phyloP scores from a whole-genome alignment of 1,139 yeast genomes.

The Blastobotrys apis region DNA sequence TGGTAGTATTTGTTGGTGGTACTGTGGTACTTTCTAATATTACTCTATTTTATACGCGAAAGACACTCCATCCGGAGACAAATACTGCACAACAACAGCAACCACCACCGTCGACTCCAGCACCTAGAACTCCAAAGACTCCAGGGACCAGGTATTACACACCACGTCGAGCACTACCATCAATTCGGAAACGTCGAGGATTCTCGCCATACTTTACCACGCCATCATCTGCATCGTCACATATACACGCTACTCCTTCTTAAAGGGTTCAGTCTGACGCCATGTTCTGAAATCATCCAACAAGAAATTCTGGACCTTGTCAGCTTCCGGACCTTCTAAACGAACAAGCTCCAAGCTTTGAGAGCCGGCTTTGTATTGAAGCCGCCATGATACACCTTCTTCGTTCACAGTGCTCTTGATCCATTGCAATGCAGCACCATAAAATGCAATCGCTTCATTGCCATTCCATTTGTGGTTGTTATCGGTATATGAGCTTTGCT shows the following conservation, averaged over 20 bases:
- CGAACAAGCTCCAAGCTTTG: conserved; percentile 43
- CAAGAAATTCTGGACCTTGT: conserved; percentile 40
- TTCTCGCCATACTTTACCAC: conserved; percentile 1
- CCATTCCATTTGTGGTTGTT: conserved; percentile 51
- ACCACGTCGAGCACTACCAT: conserved; percentile 1
- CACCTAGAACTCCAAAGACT: conserved; percentile 2
- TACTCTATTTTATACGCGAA: conserved; percentile 11
- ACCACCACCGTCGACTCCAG: conserved; percentile 1
- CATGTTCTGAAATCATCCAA: conserved; percentile 56
- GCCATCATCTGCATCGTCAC: not conserved
- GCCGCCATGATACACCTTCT: conserved; percentile 43
- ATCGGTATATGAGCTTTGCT: conserved; percentile 32
- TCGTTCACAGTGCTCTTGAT: conserved; percentile 49
- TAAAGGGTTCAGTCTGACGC: conserved; percentile 40
- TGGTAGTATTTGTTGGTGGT: conserved; percentile 43
- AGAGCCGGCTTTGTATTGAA: conserved; percentile 40
- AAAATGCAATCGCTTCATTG: conserved; percentile 75
- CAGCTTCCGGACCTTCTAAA: conserved; percentile 33
- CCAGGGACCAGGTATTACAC: conserved; percentile 8
- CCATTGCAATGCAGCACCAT: conserved; percentile 84
- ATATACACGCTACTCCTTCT: not conserved
- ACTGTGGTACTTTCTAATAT: conserved; percentile 34
- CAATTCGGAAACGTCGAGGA: conserved; percentile 1
- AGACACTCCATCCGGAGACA: conserved; percentile 13
- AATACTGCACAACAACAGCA: not conserved